Percentiles rank a stretch among this genome's conserved stretches.
phyloP scores from a whole-genome alignment of 768 basidiomycete genomes.

The Boletus rubescentipes region DNA sequence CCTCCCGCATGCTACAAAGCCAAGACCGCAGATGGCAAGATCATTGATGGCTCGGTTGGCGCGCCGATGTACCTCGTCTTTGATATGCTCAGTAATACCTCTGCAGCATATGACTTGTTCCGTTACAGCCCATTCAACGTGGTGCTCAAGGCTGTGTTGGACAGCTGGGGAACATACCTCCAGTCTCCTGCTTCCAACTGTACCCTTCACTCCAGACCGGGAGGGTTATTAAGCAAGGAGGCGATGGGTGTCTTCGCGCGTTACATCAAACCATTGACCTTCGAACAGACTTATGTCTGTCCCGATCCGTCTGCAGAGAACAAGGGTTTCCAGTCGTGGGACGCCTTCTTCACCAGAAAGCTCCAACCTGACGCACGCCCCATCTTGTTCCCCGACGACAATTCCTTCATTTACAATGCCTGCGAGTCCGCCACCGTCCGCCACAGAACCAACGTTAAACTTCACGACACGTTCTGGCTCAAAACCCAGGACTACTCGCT shows the following conservation, averaged over 20 bases:
- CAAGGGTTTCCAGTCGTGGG: not conserved
- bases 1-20: slow-evolving; percentile 3
- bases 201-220: not conserved
- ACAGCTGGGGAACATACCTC: slow-evolving; percentile 4
- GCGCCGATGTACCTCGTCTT: slow-evolving; percentile 17
- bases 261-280: not conserved
- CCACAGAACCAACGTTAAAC: slow-evolving; percentile 36
- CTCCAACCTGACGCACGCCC: not conserved
- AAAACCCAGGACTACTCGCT: slow-evolving; percentile 61
- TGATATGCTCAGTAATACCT: slow-evolving; percentile 23
- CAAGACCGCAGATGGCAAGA: not conserved
- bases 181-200: not conserved
- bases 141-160: not conserved
- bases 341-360: not conserved
- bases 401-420: slow-evolving; percentile 26
- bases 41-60: slow-evolving; percentile 18
- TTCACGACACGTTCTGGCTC: slow-evolving; percentile 53
- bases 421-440: slow-evolving; percentile 52
- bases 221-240: not conserved
- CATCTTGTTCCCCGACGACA: not conserved
- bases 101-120: slow-evolving; percentile 19
- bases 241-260: not conserved
- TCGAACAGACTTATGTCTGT: not conserved
- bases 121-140: slow-evolving; percentile 4
- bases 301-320: not conserved